Conservation (phyloP, 208 protist genomes). For the Leptomonas seymouri region DNA sequence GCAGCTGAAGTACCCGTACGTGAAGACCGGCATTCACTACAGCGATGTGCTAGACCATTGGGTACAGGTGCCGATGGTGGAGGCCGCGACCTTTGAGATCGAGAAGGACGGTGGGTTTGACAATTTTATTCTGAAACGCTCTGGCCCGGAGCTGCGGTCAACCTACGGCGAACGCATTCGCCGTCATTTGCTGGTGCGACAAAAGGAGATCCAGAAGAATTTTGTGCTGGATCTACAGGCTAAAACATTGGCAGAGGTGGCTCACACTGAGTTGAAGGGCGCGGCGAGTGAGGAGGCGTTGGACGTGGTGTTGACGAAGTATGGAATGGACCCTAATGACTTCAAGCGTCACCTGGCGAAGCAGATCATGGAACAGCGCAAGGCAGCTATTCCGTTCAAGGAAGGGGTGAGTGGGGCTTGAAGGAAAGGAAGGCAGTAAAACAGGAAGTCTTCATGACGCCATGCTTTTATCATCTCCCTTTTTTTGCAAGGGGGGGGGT, state of each 20-base stretch:
- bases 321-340: constrained; percentile 70
- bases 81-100: constrained; percentile 88
- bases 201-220: constrained; percentile 92
- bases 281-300: constrained; percentile 53
- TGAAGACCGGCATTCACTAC: constrained; percentile 89
- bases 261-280: constrained; percentile 48
- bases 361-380: constrained; percentile 34
- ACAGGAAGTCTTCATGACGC: too few relatives aligned
- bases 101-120: constrained; percentile 91
- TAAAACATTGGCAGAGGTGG: constrained; percentile 55
- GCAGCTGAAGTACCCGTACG: constrained; percentile 90
- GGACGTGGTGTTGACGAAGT: constrained; percentile 72
- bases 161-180: constrained; percentile 90
- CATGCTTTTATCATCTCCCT: too few relatives aligned
- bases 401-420: too few relatives aligned
- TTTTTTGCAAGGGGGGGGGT: too few relatives aligned
- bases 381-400: background rate
- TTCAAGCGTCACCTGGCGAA: constrained; percentile 72
- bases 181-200: constrained; percentile 86
- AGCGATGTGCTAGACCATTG: constrained; percentile 89
- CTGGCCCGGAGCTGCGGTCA: constrained; percentile 83
- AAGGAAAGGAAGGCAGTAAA: too few relatives aligned
- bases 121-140: constrained; percentile 89
- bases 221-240: constrained; percentile 88
- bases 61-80: constrained; percentile 93